Evolutionary conservation across 257 asterid genomes (phyloP), one percentile per base, ranked within the genome.

Genomic region (Lavandula angustifolia): DNA sequence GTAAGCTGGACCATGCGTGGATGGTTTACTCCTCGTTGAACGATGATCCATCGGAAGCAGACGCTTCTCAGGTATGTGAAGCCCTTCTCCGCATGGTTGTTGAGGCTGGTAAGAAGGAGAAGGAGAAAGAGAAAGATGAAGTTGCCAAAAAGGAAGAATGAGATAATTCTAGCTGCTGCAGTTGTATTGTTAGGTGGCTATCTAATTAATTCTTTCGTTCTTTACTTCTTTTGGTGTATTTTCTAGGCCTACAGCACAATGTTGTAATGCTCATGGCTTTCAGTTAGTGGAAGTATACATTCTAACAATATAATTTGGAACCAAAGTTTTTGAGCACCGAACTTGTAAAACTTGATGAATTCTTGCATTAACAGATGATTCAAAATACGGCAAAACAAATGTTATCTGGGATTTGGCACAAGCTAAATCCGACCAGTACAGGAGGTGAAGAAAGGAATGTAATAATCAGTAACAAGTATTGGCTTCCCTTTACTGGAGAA

Each of bases 1-100:
- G 96, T 9, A 94, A 87, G 75, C 82, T 87, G 3, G 99, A 94
- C 81, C 99, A 94, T 32, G 99, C 96, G 7, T 94, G 99, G 99
- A 94, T 94, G 99, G 99, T 87, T 34, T 94, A 94, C 54, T 94
- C 97, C 0, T 82, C 96, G 2, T 17, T 84, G 58, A 81, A 80
- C 9, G 96, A 90, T 63, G 91, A 90, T 59, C 84, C 94, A 0
- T 43, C 73, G 0, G 99, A 90, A 68, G 87, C 96, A 0, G 79
- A 86, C 76, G 96, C 99, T 54, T 87, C 95, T 47, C 96, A 89
- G 75, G 96, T 92, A 10, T 92, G 96, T 58, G 96, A 92, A 74
- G 96, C 99, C 49, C 96, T 94, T 34, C 64, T 94, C 57, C 80
- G 82, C 33, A 70, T 94, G 88, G 87, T 94, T 48, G 92, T 90